Evolutionary conservation across 495 filamentous ascomycete genomes (phyloP), one percentile per base, ranked within the genome.

Genomic region (Penicillium egyptiacum): DNA sequence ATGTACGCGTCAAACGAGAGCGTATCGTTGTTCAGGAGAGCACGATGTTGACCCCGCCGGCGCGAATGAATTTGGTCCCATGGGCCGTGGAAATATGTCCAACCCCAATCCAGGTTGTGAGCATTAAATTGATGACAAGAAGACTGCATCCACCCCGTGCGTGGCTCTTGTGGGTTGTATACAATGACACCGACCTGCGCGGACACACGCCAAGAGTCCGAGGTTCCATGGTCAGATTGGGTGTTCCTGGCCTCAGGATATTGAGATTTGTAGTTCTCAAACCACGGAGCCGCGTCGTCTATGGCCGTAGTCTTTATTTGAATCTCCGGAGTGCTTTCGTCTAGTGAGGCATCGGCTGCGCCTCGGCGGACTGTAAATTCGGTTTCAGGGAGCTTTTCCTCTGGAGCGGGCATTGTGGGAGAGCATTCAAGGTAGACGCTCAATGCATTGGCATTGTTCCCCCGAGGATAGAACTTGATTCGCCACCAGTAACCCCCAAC

Each of bases 381-480:
- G 17, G 65, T 73, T 33, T 75, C 75, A 7, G 73, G 72, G 17
- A 72, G 53, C 5, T 71, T 61, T 11, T 75, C 67, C 20, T 79
- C 69, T 2, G 70, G 66, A 14, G 57, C 51, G 22, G 76, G 81
- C 68, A 70, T 66, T 0, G 74, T 78, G 60, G 66, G 57, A 2
- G 84, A 81, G 66, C 83, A 85, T 68, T 88, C 85, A 16, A 88
- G 70, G 56, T 88, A 88, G 28, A 86, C 67, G 57, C 84, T 87
- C 49, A 87, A 57, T n/a, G 79, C 78, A 52, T 81, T 75, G 3
- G 82, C 82, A 61, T 83, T 80, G 66, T 88, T 87, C 19, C 86
- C 86, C 42, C 79, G 77, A 16, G 86, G 86, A 58, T 83, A 88
- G 70, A 86, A 86, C 63, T 87, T 87, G 70, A 88, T 83, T 20